Base-by-base conservation (phyloP, 1,139 yeast species). In the Lizanozyma gosingica region DNA sequence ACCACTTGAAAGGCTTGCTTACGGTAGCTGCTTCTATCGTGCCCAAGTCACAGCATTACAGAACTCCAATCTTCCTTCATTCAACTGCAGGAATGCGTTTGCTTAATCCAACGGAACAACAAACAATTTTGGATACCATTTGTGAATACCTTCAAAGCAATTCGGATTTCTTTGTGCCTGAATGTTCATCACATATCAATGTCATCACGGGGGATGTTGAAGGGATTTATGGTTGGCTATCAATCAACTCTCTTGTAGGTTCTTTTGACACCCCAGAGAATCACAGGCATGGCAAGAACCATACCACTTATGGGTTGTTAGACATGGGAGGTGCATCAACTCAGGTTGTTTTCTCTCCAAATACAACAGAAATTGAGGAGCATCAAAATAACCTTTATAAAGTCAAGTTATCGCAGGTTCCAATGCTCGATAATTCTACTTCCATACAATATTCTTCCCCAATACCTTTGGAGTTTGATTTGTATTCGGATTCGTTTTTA, bases 261-360 rank as follows among this genome's bases (percentile, higher is more conserved):
- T 63, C 79, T 0, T 65, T 82, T 37, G 80, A 78, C 44, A 43
- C 55, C 32, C 79, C 81, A 0, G 56, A 53, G 4, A 42, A 49
- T n/a, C 79, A 75, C 45, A 60, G 66, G 35, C 78, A 73, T 47
- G 78, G 78, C 2, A 67, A 71, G 41, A 64, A 66, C 41, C 80
- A 76, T 45, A 63, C 73, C 18, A 78, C 94, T 0, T 83, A 76
- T 50, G 95, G 95, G 2, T 67, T 85, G 33, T 58, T 86, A 45
- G 94, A 85, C 48, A 81, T 86, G 88, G 95, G 95, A 3, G 95
- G 95, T 0, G 94, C 94, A 0, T 82, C 92, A 1, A 81, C 94
- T 1, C 95, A 86, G 54, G 77, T 86, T 33, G 85, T 87, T 1
- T 85, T 83, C 55, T 83, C 78, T 48, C 94, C 94, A 0, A 75